Evolutionary conservation across 176 grass and related monocot genomes (phyloP).

Genomic region (Microstegium vimineum): DNA sequence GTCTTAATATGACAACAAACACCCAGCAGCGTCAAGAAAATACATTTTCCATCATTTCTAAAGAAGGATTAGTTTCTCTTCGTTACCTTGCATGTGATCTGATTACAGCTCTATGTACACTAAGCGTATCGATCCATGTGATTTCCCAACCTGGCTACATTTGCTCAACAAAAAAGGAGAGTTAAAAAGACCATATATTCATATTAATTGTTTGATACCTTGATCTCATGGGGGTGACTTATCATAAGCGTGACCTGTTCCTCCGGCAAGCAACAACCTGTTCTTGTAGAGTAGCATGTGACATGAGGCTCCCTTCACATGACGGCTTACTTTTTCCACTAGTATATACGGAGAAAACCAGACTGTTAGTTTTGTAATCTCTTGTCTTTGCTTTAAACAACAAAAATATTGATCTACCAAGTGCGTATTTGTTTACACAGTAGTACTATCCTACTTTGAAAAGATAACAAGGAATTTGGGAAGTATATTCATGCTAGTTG

Average conservation of each 20-base stretch:
- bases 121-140: conserved; percentile 43
- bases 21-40: conserved; percentile 19
- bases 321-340: conserved; percentile 37
- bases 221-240: conserved; percentile 19
- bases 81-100: conserved; percentile 14
- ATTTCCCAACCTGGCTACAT: conserved; percentile 48
- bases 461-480: conserved; percentile 34
- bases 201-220: conserved; percentile 15
- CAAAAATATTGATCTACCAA: conserved; percentile 28
- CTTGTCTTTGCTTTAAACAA: conserved; percentile 51
- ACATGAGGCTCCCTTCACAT: conserved; percentile 51
- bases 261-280: conserved; percentile 55
- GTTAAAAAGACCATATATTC: background rate
- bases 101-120: conserved; percentile 25
- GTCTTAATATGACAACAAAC: conserved; percentile 11
- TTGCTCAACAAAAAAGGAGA: conserved; percentile 29
- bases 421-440: conserved; percentile 20
- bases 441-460: conserved; percentile 23
- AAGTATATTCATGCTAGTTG: conserved; percentile 46
- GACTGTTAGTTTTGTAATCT: conserved; percentile 46
- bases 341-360: conserved; percentile 27
- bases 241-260: conserved; percentile 47
- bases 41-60: background rate
- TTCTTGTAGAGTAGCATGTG: conserved; percentile 57
- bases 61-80: conserved; percentile 20